phyloP scores from a whole-genome alignment of 345 rosid species.

The Mercurialis annua region DNA sequence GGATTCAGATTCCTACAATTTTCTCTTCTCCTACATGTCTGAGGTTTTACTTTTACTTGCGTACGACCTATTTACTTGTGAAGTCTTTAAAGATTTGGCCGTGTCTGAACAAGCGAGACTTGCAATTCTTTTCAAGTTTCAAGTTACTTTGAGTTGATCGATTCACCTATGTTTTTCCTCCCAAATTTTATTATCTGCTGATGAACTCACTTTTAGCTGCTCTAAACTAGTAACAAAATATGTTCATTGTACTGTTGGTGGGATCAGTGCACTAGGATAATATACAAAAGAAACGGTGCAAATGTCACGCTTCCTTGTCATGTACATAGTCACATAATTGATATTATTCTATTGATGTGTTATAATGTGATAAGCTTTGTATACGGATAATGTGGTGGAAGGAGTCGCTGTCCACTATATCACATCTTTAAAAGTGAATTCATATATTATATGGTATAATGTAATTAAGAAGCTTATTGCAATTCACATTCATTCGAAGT shows the following conservation, averaged over 20 bases:
- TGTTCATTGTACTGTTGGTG: background rate
- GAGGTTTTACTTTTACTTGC: background rate
- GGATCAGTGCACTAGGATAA: background rate
- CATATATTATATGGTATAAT: background rate
- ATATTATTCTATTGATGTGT: too few relatives aligned
- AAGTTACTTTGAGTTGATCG: background rate
- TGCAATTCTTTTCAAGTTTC: background rate
- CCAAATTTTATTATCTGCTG: too few relatives aligned
- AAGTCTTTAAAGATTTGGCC: background rate
- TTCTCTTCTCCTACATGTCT: background rate
- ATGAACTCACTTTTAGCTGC: too few relatives aligned
- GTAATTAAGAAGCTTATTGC: background rate
- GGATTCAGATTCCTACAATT: too few relatives aligned
- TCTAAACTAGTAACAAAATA: background rate
- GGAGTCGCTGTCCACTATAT: too few relatives aligned
- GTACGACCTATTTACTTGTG: background rate
- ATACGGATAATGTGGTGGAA: too few relatives aligned
- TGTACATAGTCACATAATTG: too few relatives aligned
- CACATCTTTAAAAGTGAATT: background rate
- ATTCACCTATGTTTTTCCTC: too few relatives aligned
- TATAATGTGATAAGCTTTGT: too few relatives aligned
- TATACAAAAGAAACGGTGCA: background rate
- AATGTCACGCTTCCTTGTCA: background rate
- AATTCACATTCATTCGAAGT: background rate
- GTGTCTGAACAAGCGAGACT: background rate